Evolutionary conservation across 2,329 filamentous ascomycete species (phyloP), one percentile per base, ranked within the genome.

Genomic region (Pseudocercospora fuligena): DNA sequence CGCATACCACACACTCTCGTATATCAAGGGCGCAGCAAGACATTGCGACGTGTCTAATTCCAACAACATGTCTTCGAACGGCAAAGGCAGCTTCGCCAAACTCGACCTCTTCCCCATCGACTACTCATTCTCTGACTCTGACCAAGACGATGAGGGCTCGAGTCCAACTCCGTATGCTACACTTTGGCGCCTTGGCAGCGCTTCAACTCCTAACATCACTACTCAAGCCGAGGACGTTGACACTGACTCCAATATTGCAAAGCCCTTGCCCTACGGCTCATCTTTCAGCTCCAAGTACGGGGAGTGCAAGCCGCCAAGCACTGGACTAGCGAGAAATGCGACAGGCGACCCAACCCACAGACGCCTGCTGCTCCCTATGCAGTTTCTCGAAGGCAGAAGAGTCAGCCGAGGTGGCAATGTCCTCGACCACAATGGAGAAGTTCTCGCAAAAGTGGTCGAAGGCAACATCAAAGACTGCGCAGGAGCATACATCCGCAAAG

Each of bases 341-440:
- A 56, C 51, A 31, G 51, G 23, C 51, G 51, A 56, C 25, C 25
- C 51, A 31, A 29, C 27, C 7, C 12, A 56, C 6, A 4, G 12
- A 16, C 51, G 51, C 5, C 23, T 29, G 12, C 19, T 56, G 51
- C 25, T 27, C 16, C 23, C 23, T 16, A 56, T 56, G 27, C 12
- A 27, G 11, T n/a, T 27, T 31, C 25, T 31, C 5, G 12, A 56
- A n/a, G 27, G 51, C 7, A 27, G 51, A 27, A 27, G 27, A 33
- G 51, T 56, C 3, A 29, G 51, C n/a, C 23, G 25, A n/a, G 7
- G 4, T n/a, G 51, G 51, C 23, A 56, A 56, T 8, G 51, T 31
- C 9, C 51, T 56, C 27, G 27, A 56, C 27, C 51, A 56, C 51
- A 56, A 56, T 12, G 51, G 51, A 27, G 51, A 51, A 25, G 25